phyloP scores from a whole-genome alignment of 768 basidiomycete genomes.

The Kwoniella pini region DNA sequence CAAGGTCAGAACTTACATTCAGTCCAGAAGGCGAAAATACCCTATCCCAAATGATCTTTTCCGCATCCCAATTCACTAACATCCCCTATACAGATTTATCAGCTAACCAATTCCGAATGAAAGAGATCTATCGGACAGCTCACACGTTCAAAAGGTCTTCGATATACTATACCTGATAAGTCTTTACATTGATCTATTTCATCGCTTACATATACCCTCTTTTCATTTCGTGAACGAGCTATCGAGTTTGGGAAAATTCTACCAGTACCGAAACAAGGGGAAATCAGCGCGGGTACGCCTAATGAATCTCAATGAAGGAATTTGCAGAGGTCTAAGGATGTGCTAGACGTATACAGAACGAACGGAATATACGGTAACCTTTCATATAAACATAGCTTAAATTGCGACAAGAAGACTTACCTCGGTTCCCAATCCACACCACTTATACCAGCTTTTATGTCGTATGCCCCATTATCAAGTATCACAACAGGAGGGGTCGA shows the following conservation, averaged over 20 bases:
- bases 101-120: not conserved
- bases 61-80: constrained; percentile 90
- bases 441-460: constrained; percentile 73
- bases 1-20: constrained; percentile 57
- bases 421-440: constrained; percentile 42
- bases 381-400: too few relatives aligned
- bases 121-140: constrained; percentile 11
- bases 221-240: constrained; percentile 80
- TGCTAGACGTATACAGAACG: too few relatives aligned
- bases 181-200: constrained; percentile 75
- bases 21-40: constrained; percentile 73
- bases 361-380: too few relatives aligned
- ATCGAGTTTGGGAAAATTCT: constrained; percentile 80
- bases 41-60: constrained; percentile 92
- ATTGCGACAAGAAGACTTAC: too few relatives aligned
- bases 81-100: constrained; percentile 86
- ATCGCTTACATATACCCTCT: constrained; percentile 78
- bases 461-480: constrained; percentile 83
- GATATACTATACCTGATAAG: constrained; percentile 75
- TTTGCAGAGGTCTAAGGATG: too few relatives aligned
- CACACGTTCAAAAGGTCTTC: constrained; percentile 87
- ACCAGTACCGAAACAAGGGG: too few relatives aligned
- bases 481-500: constrained; percentile 60
- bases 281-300: too few relatives aligned
- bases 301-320: too few relatives aligned